Conservation (phyloP, 1,284 basidiomycete species). For the Trametes polyzona region DNA sequence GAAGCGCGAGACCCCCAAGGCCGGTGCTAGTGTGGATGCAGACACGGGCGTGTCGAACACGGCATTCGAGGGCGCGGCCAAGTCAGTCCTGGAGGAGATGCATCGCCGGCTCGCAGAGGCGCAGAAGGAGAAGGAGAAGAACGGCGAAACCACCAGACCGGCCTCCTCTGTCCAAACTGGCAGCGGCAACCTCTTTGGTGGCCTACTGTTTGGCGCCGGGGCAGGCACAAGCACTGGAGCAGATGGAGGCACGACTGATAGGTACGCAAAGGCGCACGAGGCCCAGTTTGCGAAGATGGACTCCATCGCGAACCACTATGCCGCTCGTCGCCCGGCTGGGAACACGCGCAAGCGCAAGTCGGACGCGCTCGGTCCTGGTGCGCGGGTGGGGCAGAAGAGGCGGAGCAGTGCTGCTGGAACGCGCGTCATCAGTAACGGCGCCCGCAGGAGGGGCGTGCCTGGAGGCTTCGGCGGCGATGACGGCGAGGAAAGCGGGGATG, state of each 20-base stretch:
- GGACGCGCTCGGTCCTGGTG: slow-evolving; percentile 35
- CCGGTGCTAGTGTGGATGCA: not conserved
- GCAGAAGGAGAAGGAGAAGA: slow-evolving; percentile 13
- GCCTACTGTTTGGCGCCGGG: not conserved
- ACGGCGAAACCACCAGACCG: slow-evolving; percentile 5
- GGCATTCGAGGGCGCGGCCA: slow-evolving; percentile 64
- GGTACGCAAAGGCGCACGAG: slow-evolving; percentile 67
- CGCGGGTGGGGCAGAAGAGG: slow-evolving; percentile 40
- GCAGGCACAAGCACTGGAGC: not conserved
- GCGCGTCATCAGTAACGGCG: slow-evolving; percentile 54
- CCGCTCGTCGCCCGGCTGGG: slow-evolving; percentile 50
- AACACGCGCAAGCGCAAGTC: slow-evolving; percentile 48
- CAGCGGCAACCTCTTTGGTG: slow-evolving; percentile 5
- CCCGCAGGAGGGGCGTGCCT: slow-evolving; percentile 50
- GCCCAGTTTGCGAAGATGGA: slow-evolving; percentile 76
- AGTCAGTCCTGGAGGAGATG: slow-evolving; percentile 76
- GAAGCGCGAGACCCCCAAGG: slow-evolving; percentile 44
- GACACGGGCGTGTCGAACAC: slow-evolving; percentile 49
- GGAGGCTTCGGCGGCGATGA: slow-evolving; percentile 60
- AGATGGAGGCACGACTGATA: slow-evolving; percentile 25
- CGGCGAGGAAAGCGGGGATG: slow-evolving; percentile 42
- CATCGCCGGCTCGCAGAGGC: slow-evolving; percentile 61
- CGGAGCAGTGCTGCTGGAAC: slow-evolving; percentile 43
- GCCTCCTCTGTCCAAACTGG: not conserved
- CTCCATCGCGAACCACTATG: slow-evolving; percentile 65